Evolutionary conservation across 129 eudicot genomes (phyloP).

Genomic region (Sambucus nigra): DNA sequence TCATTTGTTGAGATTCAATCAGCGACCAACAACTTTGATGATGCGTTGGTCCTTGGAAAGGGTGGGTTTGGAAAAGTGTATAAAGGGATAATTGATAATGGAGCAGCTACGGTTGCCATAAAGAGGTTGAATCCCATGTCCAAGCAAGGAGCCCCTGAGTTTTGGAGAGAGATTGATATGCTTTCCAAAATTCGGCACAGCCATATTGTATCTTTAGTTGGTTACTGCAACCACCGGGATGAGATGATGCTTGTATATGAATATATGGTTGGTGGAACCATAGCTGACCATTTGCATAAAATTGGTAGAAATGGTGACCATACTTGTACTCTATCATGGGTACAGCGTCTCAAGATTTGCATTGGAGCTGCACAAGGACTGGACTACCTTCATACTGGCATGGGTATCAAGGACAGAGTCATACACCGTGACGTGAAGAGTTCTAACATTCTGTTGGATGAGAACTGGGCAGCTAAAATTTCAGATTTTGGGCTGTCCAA

Average conservation of each 20-base stretch:
- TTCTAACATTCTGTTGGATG: constrained; percentile 32
- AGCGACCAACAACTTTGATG: constrained; percentile 26
- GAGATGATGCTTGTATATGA: constrained; percentile 39
- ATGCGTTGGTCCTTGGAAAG: constrained; percentile 23
- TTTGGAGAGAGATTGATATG: constrained; percentile 31
- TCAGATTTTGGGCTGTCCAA: constrained; percentile 35
- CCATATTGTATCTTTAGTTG: constrained; percentile 34
- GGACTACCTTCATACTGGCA: constrained; percentile 35
- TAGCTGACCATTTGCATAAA: constrained; percentile 29
- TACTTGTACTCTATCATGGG: constrained; percentile 30
- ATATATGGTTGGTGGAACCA: constrained; percentile 27
- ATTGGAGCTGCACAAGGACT: constrained; percentile 39
- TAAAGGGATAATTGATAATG: constrained; percentile 23
- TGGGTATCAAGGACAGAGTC: constrained; percentile 20
- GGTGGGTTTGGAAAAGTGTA: constrained; percentile 35
- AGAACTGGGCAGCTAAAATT: constrained; percentile 22
- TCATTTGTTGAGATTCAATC: constrained; percentile 18
- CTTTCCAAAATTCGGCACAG: constrained; percentile 30
- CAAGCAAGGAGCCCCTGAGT: constrained; percentile 25
- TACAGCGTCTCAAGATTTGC: constrained; percentile 30
- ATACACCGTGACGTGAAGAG: constrained; percentile 39
- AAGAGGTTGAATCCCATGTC: constrained; percentile 28
- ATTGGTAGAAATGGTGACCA: background rate
- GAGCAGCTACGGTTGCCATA: constrained; percentile 22
- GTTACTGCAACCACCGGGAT: constrained; percentile 21